Percentiles rank a stretch among this genome's conserved stretches.
Conservation (phyloP, 768 basidiomycete species). For the Dendrothele bispora region DNA sequence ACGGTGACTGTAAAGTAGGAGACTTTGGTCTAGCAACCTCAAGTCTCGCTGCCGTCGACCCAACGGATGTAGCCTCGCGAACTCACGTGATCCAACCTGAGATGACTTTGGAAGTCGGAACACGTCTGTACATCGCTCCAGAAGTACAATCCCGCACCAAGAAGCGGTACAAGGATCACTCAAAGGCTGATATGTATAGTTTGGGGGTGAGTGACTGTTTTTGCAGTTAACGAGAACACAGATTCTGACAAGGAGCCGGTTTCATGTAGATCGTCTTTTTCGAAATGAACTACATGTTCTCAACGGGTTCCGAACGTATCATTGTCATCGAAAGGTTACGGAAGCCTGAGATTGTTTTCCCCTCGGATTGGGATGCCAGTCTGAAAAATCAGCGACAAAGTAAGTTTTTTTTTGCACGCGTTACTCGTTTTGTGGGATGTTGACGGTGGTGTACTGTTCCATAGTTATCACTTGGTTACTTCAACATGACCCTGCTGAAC, state of each 20-base stretch:
- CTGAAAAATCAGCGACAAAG: conserved; percentile 68
- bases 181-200: conserved; percentile 93
- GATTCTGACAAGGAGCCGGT: too few species aligned
- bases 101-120: conserved; percentile 88
- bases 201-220: conserved; percentile 64
- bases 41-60: conserved; percentile 75
- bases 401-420: conserved; percentile 34
- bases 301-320: conserved; percentile 81
- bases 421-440: too few species aligned
- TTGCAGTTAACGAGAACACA: too few species aligned
- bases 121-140: conserved; percentile 89
- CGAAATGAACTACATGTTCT: conserved; percentile 90
- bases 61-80: conserved; percentile 59
- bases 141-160: conserved; percentile 70
- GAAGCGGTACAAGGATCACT: conserved; percentile 67
- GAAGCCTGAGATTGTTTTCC: conserved; percentile 73
- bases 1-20: conserved; percentile 88
- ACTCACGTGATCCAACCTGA: conserved; percentile 52
- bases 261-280: conserved; percentile 84
- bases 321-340: conserved; percentile 79
- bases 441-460: conserved; percentile 1
- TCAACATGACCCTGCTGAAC: conserved; percentile 73
- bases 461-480: conserved; percentile 80
- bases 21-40: conserved; percentile 93
- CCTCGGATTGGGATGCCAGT: conserved; percentile 66